Conservation (phyloP, 179 eudicot genomes). For the Camellia oleifera region DNA sequence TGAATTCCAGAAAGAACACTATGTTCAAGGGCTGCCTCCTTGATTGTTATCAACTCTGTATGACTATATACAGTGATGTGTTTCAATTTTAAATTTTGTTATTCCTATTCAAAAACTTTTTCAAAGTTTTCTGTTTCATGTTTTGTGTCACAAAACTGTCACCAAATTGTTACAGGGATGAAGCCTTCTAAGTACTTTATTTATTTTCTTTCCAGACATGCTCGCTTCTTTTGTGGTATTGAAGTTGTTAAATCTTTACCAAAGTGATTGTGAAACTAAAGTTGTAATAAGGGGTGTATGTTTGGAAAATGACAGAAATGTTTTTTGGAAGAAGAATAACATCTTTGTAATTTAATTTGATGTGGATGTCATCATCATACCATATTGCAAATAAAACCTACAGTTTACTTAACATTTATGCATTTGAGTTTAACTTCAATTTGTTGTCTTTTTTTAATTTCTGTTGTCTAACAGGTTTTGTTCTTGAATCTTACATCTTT, state of each 20-base stretch:
- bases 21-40: background rate
- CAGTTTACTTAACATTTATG: background rate
- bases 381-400: background rate
- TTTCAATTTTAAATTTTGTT: background rate
- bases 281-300: background rate
- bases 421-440: too few species aligned
- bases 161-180: background rate
- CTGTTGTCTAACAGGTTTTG: background rate
- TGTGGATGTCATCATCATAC: conserved; percentile 1
- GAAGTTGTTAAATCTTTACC: background rate
- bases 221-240: background rate
- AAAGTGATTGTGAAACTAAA: background rate
- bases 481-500: conserved; percentile 1
- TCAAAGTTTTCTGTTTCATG: background rate
- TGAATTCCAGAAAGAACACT: background rate
- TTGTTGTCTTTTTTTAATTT: too few species aligned
- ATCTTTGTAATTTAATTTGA: background rate
- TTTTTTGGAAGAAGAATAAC: background rate
- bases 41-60: conserved; percentile 10
- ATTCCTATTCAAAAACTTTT: background rate
- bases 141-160: background rate
- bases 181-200: background rate
- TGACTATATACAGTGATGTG: background rate
- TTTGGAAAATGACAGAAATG: background rate
- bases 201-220: background rate